Evolutionary conservation across 1,139 yeast species (phyloP).

Genomic region (Geotrichum reessii): DNA sequence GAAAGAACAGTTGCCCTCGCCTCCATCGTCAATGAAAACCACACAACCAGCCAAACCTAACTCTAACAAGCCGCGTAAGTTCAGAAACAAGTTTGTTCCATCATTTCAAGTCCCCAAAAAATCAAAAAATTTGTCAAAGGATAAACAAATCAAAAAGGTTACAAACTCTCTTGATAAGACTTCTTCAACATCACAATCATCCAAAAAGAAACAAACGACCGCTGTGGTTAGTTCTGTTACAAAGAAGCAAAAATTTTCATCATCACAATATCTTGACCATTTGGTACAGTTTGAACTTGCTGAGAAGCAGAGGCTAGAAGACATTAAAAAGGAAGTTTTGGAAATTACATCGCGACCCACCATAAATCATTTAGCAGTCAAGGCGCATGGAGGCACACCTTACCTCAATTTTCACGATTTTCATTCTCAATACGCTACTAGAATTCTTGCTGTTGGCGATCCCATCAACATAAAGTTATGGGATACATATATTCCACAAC

Average conservation of each 20-base stretch:
- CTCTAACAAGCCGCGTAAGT: conserved; percentile 4
- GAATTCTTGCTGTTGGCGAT: conserved; percentile 6
- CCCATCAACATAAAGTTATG: neutral
- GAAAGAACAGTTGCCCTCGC: neutral
- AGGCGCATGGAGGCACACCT: conserved; percentile 6
- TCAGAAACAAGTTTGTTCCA: conserved; percentile 12
- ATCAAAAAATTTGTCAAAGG: neutral
- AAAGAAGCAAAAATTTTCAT: neutral
- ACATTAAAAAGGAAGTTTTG: neutral
- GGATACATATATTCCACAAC: conserved; percentile 12
- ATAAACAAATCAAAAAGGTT: neutral
- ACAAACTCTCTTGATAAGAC: neutral
- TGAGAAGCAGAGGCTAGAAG: conserved; percentile 3
- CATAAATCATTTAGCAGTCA: neutral
- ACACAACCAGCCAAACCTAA: neutral
- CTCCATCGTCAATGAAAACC: neutral
- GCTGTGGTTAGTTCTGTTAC: neutral
- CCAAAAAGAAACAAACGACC: neutral
- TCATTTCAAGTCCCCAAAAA: neutral
- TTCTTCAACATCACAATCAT: neutral
- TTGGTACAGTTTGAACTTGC: conserved; percentile 1
- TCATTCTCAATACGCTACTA: conserved; percentile 4
- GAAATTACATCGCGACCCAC: neutral
- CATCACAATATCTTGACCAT: conserved; percentile 1
- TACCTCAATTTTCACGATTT: conserved; percentile 4